These are phyloP conservation scores for Puccinia horiana DNA, from an alignment of 1,284 basidiomycete species.

Conservation along the genomic window DNA sequence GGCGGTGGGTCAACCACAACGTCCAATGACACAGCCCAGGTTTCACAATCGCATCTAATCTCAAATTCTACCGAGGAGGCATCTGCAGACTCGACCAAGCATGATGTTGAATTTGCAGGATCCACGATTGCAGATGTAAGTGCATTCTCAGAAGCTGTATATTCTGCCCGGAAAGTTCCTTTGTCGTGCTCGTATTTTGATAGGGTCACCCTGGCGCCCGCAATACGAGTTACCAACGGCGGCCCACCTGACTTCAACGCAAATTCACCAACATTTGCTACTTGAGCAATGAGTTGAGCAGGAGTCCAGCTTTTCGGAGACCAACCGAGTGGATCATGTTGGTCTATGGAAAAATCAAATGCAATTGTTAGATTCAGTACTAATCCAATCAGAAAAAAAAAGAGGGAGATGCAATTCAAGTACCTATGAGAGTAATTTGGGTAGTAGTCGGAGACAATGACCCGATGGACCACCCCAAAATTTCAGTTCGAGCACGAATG, in stretches of 20 bases:
- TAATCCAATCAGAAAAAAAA: background rate
- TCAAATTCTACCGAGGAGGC: constrained; percentile 80
- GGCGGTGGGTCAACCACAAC: constrained; percentile 94
- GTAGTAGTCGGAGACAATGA: constrained; percentile 92
- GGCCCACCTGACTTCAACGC: constrained; percentile 93
- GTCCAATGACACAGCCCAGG: constrained; percentile 83
- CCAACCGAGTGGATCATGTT: constrained; percentile 97
- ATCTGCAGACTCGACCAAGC: constrained; percentile 31
- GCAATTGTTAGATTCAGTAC: background rate
- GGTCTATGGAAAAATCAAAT: constrained; percentile 64
- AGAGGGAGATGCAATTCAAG: background rate
- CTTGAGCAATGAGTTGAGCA: constrained; percentile 71
- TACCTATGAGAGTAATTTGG: constrained; percentile 75
- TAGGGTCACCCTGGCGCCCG: constrained; percentile 73
- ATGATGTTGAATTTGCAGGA: constrained; percentile 51
- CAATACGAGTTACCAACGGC: constrained; percentile 78
- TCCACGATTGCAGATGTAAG: constrained; percentile 50
- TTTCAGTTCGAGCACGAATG: constrained; percentile 89
- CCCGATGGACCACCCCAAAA: constrained; percentile 97
- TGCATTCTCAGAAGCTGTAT: constrained; percentile 60
- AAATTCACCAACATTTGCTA: constrained; percentile 88
- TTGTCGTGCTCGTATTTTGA: constrained; percentile 85
- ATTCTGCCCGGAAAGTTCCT: constrained; percentile 78
- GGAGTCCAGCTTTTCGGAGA: constrained; percentile 91
- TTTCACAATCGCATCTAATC: constrained; percentile 87